Percentiles rank a stretch among this genome's conserved stretches.
phyloP scores from a whole-genome alignment of 1,284 basidiomycete species.

The Wallemia ichthyophaga region DNA sequence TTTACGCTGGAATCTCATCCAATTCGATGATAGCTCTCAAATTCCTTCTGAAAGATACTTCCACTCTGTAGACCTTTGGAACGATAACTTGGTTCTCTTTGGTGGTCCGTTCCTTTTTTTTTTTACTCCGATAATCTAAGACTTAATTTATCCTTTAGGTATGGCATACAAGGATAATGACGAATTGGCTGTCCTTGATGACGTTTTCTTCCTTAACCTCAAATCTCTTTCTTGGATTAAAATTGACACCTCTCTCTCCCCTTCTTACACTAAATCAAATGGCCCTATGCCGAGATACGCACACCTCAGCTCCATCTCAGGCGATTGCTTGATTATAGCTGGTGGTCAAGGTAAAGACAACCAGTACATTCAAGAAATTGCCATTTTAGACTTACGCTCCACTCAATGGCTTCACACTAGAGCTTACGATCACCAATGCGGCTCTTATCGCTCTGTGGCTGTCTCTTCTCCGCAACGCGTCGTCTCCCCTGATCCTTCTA shows the following conservation, averaged over 20 bases:
- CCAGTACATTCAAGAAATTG: conserved; percentile 57
- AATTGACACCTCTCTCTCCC: conserved; percentile 3
- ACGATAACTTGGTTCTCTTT: conserved; percentile 59
- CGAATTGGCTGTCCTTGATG: conserved; percentile 48
- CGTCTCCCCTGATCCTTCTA: conserved; percentile 22
- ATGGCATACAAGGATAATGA: conserved; percentile 7
- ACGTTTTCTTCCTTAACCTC: conserved; percentile 58
- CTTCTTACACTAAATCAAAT: conserved; percentile 6
- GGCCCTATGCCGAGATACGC: conserved; percentile 54
- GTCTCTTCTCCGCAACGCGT: conserved; percentile 37
- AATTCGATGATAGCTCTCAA: conserved; percentile 24
- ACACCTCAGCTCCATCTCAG: conserved; percentile 54
- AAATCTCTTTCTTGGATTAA: conserved; percentile 30
- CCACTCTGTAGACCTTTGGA: conserved; percentile 67
- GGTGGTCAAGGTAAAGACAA: conserved; percentile 52
- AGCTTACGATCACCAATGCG: conserved; percentile 60
- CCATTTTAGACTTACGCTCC: conserved; percentile 43
- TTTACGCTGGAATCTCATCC: conserved; percentile 41
- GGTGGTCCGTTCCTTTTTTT: conserved; percentile 65
- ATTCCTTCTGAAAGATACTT: conserved; percentile 41
- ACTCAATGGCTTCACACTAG: conserved; percentile 45
- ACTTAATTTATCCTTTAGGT: not conserved
- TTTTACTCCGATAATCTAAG: conserved; percentile 19
- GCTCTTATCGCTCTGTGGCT: conserved; percentile 69
- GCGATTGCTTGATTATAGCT: conserved; percentile 59